A percentile compares a stretch with the other conserved stretches of the same genome.
Evolutionary conservation across 106 monocot genomes (phyloP).

Genomic region (Ottelia alismoides): DNA sequence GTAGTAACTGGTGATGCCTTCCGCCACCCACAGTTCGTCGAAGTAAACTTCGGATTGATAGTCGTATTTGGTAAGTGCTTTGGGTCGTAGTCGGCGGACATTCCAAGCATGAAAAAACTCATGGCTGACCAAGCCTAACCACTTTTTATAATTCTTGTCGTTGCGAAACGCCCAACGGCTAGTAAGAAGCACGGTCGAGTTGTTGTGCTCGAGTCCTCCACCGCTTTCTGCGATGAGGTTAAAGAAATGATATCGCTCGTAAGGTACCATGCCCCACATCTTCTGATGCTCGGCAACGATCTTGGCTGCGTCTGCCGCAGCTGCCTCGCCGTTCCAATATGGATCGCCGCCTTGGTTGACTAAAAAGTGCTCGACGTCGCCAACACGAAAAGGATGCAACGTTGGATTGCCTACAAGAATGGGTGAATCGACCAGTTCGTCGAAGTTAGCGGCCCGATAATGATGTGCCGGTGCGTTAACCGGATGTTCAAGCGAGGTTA

Average conservation of each 20-base stretch:
- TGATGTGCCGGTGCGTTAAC: not conserved
- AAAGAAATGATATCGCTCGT: not conserved
- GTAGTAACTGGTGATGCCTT: not conserved
- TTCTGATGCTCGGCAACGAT: not conserved
- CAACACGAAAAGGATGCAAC: not conserved
- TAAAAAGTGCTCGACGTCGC: not conserved
- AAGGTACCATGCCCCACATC: not conserved
- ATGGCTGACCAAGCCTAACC: not conserved
- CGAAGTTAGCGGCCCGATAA: not conserved
- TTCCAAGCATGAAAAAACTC: not conserved
- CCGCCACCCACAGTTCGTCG: not conserved
- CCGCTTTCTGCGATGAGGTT: not conserved
- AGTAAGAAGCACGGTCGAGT: not conserved
- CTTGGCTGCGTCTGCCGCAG: not conserved
- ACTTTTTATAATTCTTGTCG: not conserved
- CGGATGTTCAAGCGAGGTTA: not conserved
- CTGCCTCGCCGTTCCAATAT: not conserved
- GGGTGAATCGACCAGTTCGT: not conserved
- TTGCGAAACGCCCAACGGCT: not conserved
- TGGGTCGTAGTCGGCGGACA: not conserved
- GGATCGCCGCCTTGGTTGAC: not conserved
- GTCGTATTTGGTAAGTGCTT: not conserved
- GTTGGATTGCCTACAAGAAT: not conserved
- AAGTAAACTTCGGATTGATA: not conserved
- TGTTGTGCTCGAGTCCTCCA: not conserved